Base-by-base conservation (phyloP, 805 yeast species). In the Barnettozyma pratensis region DNA sequence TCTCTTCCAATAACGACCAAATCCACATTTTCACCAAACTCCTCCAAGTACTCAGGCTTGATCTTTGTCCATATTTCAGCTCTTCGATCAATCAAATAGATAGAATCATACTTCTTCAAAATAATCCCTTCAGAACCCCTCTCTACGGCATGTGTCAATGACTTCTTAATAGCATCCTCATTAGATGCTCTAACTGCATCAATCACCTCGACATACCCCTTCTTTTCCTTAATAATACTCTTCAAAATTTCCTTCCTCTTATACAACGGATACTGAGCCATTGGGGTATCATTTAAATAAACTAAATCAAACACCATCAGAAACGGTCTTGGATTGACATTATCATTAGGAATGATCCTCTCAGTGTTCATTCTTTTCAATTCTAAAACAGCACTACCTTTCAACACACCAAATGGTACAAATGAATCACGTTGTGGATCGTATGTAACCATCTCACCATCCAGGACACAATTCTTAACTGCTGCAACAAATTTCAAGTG, bases 401-500 rank as follows among this genome's bases (percentile, higher is more conserved):
- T 86, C 30, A 94, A 75, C 1, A 86, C 76, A 0, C 96, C 95
- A 69, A 88, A 88, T 0, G 97, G 96, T 26, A 90, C 68, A 4
- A 88, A 72, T 1, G 68, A 67, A 35, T 76, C 62, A 48, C 72
- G 66, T 41, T 65, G 70, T 46, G 79, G 78, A 64, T 91, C 96
- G 75, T 80, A 90, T 0, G 95, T 88, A 2, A 92, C 82, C 92
- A 92, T 87, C 65, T 92, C 99, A 0, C 98, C 97, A 67, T 92
- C 99, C 5, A 92, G 59, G 0, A 71, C 68, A 47, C 68, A 65
- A 25, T 65, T 68, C 39, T 59, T 59, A 4, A 75, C 75, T 29
- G 60, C 58, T 3, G 53, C 43, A 3, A 74, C 69, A 6, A 72
- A 60, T 1, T 61, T 54, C 36, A 86, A 58, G 55, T 77, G 71